These are phyloP conservation scores for Stereum hirsutum DNA, from an alignment of 1,284 basidiomycete species.

Conservation along the genomic window DNA sequence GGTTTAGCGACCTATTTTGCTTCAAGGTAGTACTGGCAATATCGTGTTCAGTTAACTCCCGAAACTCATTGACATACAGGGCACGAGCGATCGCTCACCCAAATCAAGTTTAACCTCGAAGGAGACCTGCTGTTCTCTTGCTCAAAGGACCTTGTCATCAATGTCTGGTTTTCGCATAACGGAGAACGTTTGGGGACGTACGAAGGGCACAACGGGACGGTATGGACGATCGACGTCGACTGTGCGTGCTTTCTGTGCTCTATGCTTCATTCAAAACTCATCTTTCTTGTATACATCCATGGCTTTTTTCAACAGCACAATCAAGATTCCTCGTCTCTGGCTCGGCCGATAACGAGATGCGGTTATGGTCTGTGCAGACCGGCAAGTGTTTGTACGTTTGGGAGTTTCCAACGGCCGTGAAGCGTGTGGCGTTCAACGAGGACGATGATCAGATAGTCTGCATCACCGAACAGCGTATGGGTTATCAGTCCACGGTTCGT, in stretches of 20 bases:
- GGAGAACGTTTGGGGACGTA: conserved; percentile 97
- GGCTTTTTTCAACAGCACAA: conserved; percentile 56
- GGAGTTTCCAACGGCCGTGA: conserved; percentile 98
- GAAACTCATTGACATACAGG: conserved; percentile 34
- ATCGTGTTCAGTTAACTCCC: background rate
- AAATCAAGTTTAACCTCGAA: conserved; percentile 93
- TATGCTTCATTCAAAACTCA: background rate
- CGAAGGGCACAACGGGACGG: conserved; percentile 91
- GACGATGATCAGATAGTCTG: conserved; percentile 83
- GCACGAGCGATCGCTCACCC: conserved; percentile 97
- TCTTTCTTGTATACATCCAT: too few species aligned
- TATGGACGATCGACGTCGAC: conserved; percentile 97
- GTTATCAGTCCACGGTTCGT: conserved; percentile 77
- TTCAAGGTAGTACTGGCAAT: conserved; percentile 6
- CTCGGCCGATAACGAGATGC: conserved; percentile 84
- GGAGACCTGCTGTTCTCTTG: conserved; percentile 95
- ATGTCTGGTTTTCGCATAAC: conserved; percentile 98
- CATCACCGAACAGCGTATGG: conserved; percentile 97
- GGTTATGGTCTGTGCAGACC: conserved; percentile 84
- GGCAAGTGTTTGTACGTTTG: conserved; percentile 90
- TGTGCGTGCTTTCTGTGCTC: conserved; percentile 44
- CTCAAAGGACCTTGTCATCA: conserved; percentile 93
- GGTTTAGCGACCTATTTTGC: conserved; percentile 11
- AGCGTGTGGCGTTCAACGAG: conserved; percentile 87
- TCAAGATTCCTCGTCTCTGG: conserved; percentile 87